These are phyloP conservation scores for Rosa hybrid DNA, from an alignment of 331 rosid species.

Conservation along the genomic window DNA sequence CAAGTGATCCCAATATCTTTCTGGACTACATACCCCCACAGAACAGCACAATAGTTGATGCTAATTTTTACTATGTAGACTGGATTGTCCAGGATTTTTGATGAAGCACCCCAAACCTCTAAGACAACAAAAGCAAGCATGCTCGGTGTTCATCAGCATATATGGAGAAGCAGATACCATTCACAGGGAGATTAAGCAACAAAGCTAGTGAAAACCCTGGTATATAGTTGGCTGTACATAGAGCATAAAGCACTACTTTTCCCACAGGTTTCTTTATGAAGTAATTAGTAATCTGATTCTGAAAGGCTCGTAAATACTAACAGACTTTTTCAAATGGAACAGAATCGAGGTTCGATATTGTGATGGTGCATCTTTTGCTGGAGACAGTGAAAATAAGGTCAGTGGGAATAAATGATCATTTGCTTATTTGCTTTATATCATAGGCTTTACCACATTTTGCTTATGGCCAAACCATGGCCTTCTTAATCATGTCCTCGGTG, in stretches of 20 bases:
- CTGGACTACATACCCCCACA: background rate
- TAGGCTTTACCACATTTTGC: background rate
- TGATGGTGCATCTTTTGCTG: conserved; percentile 92
- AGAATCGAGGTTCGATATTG: conserved; percentile 89
- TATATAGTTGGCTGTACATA: conserved; percentile 21
- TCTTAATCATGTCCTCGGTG: conserved; percentile 2
- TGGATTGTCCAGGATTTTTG: background rate
- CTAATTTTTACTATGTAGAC: background rate
- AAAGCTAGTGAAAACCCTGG: conserved; percentile 79
- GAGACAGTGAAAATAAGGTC: conserved; percentile 78
- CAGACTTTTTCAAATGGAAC: conserved; percentile 93
- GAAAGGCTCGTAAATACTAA: conserved; percentile 18
- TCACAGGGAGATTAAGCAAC: conserved; percentile 75
- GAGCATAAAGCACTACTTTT: conserved; percentile 6
- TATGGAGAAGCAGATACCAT: conserved; percentile 86
- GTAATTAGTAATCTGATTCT: background rate
- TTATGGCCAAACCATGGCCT: background rate
- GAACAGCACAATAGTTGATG: background rate
- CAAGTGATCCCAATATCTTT: background rate
- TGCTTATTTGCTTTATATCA: background rate
- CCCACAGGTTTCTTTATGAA: conserved; percentile 31
- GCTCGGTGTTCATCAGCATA: conserved; percentile 65
- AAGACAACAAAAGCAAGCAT: background rate
- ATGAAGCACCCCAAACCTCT: background rate
- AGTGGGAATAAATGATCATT: background rate